These are phyloP conservation scores for Fusarium sp. DNA, from an alignment of 2,329 filamentous ascomycete species.

Conservation along the genomic window DNA sequence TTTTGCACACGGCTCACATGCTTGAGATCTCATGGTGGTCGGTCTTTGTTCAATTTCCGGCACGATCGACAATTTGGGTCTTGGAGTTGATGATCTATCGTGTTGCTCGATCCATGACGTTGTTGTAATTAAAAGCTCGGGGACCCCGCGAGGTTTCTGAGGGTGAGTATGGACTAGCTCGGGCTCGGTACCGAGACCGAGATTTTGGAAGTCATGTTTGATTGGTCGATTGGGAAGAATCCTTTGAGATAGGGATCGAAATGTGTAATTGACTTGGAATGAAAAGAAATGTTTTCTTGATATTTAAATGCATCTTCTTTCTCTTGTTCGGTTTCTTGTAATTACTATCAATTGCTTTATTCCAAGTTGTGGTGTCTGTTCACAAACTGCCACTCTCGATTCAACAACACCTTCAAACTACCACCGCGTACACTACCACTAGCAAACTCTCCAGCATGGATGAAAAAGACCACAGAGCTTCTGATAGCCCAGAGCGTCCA, in stretches of 20 bases:
- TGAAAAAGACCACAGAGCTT: neutral
- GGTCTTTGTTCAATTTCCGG: neutral
- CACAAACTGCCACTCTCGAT: neutral
- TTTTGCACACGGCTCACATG: slow-evolving; percentile 30
- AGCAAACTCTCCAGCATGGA: neutral
- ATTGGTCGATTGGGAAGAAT: neutral
- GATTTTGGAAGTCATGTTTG: fast-evolving
- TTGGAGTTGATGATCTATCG: neutral
- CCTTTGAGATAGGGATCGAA: neutral
- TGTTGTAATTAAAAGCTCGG: slow-evolving; percentile 24
- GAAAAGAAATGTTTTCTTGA: neutral
- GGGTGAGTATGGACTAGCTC: neutral
- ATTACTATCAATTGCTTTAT: neutral
- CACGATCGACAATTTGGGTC: neutral
- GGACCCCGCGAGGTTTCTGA: slow-evolving; percentile 4
- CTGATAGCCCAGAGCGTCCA: fast-evolving
- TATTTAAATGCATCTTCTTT: neutral
- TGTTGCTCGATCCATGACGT: slow-evolving; percentile 17
- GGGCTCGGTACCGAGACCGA: slow-evolving; percentile 35
- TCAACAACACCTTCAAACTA: neutral
- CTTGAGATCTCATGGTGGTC: slow-evolving; percentile 12
- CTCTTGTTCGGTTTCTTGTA: neutral
- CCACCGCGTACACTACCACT: neutral
- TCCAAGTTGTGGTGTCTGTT: neutral
- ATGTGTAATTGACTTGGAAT: slow-evolving; percentile 11